Conservation (phyloP, 768 basidiomycete genomes). For the Termitomyces sp. region DNA sequence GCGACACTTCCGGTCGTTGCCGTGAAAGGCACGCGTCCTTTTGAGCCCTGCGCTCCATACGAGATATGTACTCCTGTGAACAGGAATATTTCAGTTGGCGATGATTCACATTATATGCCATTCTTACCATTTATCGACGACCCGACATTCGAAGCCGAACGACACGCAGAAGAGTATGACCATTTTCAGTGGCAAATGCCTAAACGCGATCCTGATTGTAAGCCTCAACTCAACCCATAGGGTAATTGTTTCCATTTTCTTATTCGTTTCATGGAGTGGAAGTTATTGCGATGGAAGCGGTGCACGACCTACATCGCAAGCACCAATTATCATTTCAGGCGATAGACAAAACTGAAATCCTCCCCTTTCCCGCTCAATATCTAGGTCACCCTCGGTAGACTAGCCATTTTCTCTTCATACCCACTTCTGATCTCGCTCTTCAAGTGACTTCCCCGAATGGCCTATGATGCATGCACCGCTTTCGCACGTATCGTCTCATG, state of each 20-base stretch:
- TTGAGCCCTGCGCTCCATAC: conserved; percentile 33
- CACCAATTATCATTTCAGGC: conserved; percentile 32
- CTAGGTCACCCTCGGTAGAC: conserved; percentile 15
- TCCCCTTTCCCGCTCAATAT: conserved; percentile 34
- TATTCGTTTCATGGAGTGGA: conserved; percentile 29
- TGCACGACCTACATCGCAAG: conserved; percentile 32
- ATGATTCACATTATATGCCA: conserved; percentile 50
- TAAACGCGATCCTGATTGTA: conserved; percentile 30
- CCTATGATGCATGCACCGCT: conserved; percentile 12
- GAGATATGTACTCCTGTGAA: conserved; percentile 49
- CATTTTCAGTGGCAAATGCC: conserved; percentile 45
- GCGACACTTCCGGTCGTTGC: conserved; percentile 8
- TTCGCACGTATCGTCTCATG: not conserved
- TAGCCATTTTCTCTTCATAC: not conserved
- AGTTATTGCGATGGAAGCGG: conserved; percentile 43
- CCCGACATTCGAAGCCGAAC: conserved; percentile 35
- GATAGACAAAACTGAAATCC: conserved; percentile 42
- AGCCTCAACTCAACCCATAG: conserved; percentile 7
- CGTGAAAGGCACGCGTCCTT: conserved; percentile 7
- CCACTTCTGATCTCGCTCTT: not conserved
- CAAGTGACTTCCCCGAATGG: conserved; percentile 29
- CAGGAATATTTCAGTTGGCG: conserved; percentile 45
- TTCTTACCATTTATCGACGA: conserved; percentile 67
- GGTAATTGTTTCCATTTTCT: not conserved
- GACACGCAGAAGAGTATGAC: conserved; percentile 36